Percentiles rank a stretch among this genome's conserved stretches.
These are phyloP conservation scores for Gastrolobium villosum DNA, from an alignment of 306 rosid species.

Conservation along the genomic window DNA sequence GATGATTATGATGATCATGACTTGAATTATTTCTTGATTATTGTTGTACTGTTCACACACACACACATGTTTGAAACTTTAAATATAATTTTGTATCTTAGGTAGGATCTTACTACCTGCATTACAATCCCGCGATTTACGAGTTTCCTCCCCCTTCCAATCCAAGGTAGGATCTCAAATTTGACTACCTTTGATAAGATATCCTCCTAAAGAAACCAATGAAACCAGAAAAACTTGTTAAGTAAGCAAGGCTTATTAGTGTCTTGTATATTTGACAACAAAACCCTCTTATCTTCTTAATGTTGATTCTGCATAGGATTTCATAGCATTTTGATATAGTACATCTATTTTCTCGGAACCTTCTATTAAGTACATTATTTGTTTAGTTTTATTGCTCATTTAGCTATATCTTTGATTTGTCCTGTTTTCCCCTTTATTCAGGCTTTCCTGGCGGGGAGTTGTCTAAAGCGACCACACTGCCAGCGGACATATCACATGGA, in stretches of 20 bases:
- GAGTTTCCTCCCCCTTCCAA: too few species aligned
- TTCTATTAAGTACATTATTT: conserved; percentile 34
- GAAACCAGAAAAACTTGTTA: conserved; percentile 8
- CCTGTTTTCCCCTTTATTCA: conserved; percentile 46
- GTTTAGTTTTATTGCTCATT: conserved; percentile 35
- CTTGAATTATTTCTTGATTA: too few species aligned
- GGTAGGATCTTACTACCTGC: too few species aligned
- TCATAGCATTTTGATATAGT: conserved; percentile 30
- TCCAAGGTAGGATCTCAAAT: too few species aligned
- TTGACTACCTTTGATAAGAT: neutral
- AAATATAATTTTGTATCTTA: too few species aligned
- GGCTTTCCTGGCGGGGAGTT: conserved; percentile 61
- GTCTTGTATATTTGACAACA: neutral
- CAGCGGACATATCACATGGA: conserved; percentile 55
- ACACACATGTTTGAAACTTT: too few species aligned
- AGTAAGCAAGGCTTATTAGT: conserved; percentile 12
- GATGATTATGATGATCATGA: too few species aligned
- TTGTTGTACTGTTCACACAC: too few species aligned
- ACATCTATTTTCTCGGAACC: neutral
- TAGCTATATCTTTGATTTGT: neutral
- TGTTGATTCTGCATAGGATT: conserved; percentile 14
- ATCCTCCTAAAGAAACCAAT: neutral
- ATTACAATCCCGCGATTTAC: too few species aligned
- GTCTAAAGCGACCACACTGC: conserved; percentile 61
- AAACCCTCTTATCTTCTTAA: neutral